Base-by-base conservation (phyloP, 1,284 basidiomycete genomes). In the Sanghuangporus sanghuang region DNA sequence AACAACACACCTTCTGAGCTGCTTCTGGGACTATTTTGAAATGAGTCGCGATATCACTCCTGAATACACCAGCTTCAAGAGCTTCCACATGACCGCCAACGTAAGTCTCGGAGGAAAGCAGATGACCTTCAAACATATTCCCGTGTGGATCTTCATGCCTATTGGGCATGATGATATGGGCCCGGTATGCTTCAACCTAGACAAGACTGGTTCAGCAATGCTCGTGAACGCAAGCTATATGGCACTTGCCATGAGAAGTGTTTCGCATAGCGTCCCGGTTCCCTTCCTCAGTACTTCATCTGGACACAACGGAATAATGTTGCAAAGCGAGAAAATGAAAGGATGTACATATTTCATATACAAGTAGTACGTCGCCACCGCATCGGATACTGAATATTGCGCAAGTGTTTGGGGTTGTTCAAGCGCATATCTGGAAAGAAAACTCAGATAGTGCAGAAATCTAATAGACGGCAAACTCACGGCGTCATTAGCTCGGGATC, bases 261-360 rank as follows among this genome's bases (percentile, higher is more conserved):
- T 99, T 76, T 99, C 97, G 73, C 97, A 99, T 18, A 99, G 81
- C 0, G 97, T 99, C 21, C 97, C 97, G 68, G 87, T 93, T 39
- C 97, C 97, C 76, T 99, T 99, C 54, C 97, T 83, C 70, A 99
- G 76, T 3, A 99, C 97, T 69, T 99, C 97, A 70, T 99, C 97
- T 1, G 97, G 95, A 71, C 90, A 92, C 63, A 99, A 84, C 16
- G 97, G 97, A 71, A 99, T 99, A 75, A 99, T 99, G 81, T 98
- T 99, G 79, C 97, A 99, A 40, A 99, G 80, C 32, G 96, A 99
- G 79, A 99, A 99, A 71, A 99, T 95, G 84, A 99, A 99, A 0
- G 97, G 97, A 72, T 99, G 96, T 11, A 99, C 96, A 73, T 99
- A 99, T 93, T 99, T 99, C 97, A 99, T 99, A 80, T 99, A 99